Evolutionary conservation across 176 grass and related monocot genomes (phyloP).

Genomic region (Thinopyrum elongatum): DNA sequence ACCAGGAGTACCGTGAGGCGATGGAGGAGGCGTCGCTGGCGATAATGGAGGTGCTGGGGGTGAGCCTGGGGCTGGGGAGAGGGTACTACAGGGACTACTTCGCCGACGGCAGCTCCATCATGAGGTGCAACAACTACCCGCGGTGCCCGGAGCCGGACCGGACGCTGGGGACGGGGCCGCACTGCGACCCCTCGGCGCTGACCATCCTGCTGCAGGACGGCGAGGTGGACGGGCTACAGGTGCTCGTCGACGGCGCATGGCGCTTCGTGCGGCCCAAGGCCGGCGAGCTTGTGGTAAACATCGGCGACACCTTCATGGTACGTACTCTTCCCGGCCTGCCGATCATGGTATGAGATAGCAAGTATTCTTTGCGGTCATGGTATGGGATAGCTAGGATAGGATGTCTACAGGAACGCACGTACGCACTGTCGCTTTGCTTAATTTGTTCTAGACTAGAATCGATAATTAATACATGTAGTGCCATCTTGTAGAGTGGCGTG

Average conservation of each 20-base stretch:
- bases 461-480: too few species aligned
- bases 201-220: conserved; percentile 76
- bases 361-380: too few species aligned
- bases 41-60: conserved; percentile 78
- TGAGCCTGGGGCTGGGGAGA: conserved; percentile 58
- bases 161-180: conserved; percentile 75
- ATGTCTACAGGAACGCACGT: not conserved
- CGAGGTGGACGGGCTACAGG: conserved; percentile 62
- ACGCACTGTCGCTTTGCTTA: not conserved
- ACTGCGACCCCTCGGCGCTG: conserved; percentile 71
- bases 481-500: too few species aligned
- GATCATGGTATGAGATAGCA: too few species aligned
- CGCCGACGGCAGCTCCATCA: conserved; percentile 60
- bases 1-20: conserved; percentile 55
- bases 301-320: conserved; percentile 92
- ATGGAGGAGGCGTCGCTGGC: conserved; percentile 53
- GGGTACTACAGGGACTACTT: conserved; percentile 65
- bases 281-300: conserved; percentile 63
- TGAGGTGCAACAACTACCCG: conserved; percentile 90
- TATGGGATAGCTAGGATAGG: not conserved
- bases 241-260: conserved; percentile 58
- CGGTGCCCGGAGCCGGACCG: conserved; percentile 75
- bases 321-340: not conserved
- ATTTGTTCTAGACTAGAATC: not conserved
- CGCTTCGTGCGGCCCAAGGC: conserved; percentile 44